Evolutionary conservation across 202 grass and related monocot genomes (phyloP), one percentile per base, ranked within the genome.

Genomic region (Hordeum pubiflorum): DNA sequence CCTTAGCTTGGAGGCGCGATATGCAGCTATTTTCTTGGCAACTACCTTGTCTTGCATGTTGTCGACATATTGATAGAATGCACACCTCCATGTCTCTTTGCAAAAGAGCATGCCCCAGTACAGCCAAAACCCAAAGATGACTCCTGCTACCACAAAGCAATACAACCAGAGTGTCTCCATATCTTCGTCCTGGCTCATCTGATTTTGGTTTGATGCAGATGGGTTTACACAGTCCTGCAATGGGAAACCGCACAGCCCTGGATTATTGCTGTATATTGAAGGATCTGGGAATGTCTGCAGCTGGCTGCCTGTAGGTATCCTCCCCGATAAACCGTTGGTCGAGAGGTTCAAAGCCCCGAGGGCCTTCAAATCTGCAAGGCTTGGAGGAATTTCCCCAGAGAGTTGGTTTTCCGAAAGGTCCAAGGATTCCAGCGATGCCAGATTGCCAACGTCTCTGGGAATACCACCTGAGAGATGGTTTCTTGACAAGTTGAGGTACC

Each of bases 401-500:
- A 68, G n/a, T 40, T 40, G 36, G n/a, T 68, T 68, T 22, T 3
- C 5, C 11, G 64, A 68, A 68, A 68, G 64, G 64, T 68, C 64
- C n/a, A 68, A 68, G 36, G 64, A 68, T 68, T 68, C 63, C 21
- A 67, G 63, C 63, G 38, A 67, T 67, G 10, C 4, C 64, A 68
- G 36, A 68, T 22, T 68, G n/a, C 64, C 64, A 68, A 68, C n/a
- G n/a, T 68, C 64, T 39, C 36, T 7, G 5, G 64, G 36, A 40
- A 68, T 68, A 68, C 9, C n/a, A 68, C 20, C 36, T 23, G 64
- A 40, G 64, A 68, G 38, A 68, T 68, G 20, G 36, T 68, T 68
- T 40, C 64, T 68, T 68, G 64, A 68, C 64, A 68, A 68, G 18
- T 68, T 68, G n/a, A 40, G 64, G n/a, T 68, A 68, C 64, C 10